Evolutionary conservation across 2,329 filamentous ascomycete genomes (phyloP), one percentile per base, ranked within the genome.

Genomic region (Fusarium ambrosium): DNA sequence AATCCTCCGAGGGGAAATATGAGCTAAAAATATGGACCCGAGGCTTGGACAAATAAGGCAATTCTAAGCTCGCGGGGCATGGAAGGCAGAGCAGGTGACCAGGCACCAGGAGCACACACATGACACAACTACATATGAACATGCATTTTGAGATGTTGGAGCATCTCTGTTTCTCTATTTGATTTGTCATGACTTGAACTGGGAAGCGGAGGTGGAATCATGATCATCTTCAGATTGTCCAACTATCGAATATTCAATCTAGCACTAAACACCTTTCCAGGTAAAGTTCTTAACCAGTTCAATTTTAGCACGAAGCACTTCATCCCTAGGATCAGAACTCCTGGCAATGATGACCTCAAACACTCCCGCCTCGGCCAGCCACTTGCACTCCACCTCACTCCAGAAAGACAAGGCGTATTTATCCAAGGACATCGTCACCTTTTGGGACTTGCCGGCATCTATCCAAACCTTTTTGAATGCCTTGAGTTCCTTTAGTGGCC

Each of bases 401-500:
- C 51, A 56, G 18, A 56, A 56, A 34, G 51, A 36, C 18, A 56
- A 16, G 0, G 51, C 51, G 4, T 56, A 36, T 6, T 56, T 56
- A 10, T 56, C 51, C 6, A 56, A 11, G 7, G 51, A 14, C 20
- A 56, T 20, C 1, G 11, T 22, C 29, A 56, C 51, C 32, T 9
- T 36, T 9, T 16, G 29, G 7, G n/a, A 14, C 51, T 56, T 1
- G 6, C 13, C 29, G 4, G 29, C n/a, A 3, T 32, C 11, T 32
- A 56, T 16, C 32, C 61, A 65, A 0, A 73, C 55, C 6, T 73
- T 73, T 6, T 41, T 18, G 43, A 73, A 71, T 1, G 37, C 65
- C 24, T 73, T 71, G 1, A 69, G 60, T 24, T 73, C 71, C 13
- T 70, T 71, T 2, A 27, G 9, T 4, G 71, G 69, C 3, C 71